Evolutionary conservation across 2,329 filamentous ascomycete species (phyloP).

Genomic region (Hypomyces rosellus): DNA sequence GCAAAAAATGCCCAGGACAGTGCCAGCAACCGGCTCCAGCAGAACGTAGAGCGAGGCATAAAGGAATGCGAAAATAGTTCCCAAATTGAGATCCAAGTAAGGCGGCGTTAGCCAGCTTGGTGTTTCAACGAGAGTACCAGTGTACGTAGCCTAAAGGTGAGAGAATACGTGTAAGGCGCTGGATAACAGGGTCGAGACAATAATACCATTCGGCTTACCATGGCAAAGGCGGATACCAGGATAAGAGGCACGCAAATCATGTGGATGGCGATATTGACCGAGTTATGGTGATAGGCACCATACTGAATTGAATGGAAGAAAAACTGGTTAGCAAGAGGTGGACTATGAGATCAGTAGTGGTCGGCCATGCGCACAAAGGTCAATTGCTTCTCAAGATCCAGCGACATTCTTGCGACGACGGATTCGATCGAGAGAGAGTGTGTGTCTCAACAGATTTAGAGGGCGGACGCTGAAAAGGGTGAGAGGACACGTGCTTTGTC

Average conservation of each 20-base stretch:
- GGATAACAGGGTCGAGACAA: neutral
- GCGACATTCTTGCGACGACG: slow-evolving; percentile 43
- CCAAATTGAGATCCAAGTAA: slow-evolving; percentile 60
- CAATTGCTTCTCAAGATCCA: slow-evolving; percentile 77
- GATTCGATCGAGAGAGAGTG: neutral
- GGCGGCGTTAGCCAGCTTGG: slow-evolving; percentile 63
- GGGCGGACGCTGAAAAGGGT: neutral
- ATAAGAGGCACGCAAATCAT: slow-evolving; percentile 74
- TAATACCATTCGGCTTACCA: slow-evolving; percentile 47
- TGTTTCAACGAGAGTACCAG: slow-evolving; percentile 55
- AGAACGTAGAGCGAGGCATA: slow-evolving; percentile 82
- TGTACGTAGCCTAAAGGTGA: slow-evolving; percentile 50
- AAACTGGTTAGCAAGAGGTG: slow-evolving; percentile 6
- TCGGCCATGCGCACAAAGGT: slow-evolving; percentile 56
- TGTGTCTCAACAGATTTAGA: neutral
- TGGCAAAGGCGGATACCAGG: slow-evolving; percentile 61
- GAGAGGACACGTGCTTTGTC: neutral
- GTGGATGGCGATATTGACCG: slow-evolving; percentile 72
- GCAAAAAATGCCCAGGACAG: slow-evolving; percentile 67
- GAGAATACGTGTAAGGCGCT: slow-evolving; percentile 9
- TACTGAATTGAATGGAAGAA: slow-evolving; percentile 54
- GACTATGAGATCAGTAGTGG: slow-evolving; percentile 1
- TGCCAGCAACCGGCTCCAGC: slow-evolving; percentile 88
- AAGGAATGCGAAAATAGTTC: slow-evolving; percentile 56
- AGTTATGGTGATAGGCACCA: slow-evolving; percentile 75